Conservation (phyloP, 1,284 basidiomycete species). For the Vanrija sp. region DNA sequence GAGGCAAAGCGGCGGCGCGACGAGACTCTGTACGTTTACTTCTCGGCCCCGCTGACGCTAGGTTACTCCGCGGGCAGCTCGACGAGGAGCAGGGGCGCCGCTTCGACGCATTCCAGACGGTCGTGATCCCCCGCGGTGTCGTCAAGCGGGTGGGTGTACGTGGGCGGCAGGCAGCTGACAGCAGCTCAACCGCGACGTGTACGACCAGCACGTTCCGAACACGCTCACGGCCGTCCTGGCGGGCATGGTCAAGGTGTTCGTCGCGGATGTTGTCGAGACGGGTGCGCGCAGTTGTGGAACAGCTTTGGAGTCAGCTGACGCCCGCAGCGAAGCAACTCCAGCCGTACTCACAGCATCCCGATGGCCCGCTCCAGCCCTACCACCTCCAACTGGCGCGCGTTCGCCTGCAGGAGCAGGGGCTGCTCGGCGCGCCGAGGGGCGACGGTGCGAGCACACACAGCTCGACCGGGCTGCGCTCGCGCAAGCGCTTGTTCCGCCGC, state of each 20-base stretch:
- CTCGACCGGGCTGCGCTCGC: slow-evolving; percentile 19
- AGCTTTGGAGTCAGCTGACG: no score
- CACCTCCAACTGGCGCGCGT: slow-evolving; percentile 39
- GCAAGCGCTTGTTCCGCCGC: slow-evolving; percentile 26
- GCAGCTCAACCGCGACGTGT: slow-evolving; percentile 39
- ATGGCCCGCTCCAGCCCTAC: slow-evolving; percentile 37
- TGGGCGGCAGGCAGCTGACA: not conserved
- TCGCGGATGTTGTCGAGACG: slow-evolving; percentile 42
- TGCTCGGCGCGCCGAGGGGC: slow-evolving; percentile 14
- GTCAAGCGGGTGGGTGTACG: slow-evolving; percentile 31
- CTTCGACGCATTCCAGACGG: slow-evolving; percentile 38
- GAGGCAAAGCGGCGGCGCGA: slow-evolving; percentile 12
- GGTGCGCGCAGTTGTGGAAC: slow-evolving; percentile 18
- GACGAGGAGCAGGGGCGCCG: slow-evolving; percentile 39
- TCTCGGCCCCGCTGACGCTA: slow-evolving; percentile 9
- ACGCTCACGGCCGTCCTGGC: slow-evolving; percentile 32
- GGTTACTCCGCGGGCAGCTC: slow-evolving; percentile 33
- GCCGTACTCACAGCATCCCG: slow-evolving; percentile 28
- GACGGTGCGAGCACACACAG: not conserved
- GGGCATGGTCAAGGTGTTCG: slow-evolving; percentile 44
- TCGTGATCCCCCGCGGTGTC: slow-evolving; percentile 31
- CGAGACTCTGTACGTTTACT: slow-evolving; percentile 12
- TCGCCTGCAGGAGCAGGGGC: slow-evolving; percentile 29
- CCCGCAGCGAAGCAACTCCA: slow-evolving; percentile 29
- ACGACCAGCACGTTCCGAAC: slow-evolving; percentile 35